These are phyloP conservation scores for Sequoiadendron giganteum DNA, from an alignment of 75 land plant genomes.

Conservation along the genomic window DNA sequence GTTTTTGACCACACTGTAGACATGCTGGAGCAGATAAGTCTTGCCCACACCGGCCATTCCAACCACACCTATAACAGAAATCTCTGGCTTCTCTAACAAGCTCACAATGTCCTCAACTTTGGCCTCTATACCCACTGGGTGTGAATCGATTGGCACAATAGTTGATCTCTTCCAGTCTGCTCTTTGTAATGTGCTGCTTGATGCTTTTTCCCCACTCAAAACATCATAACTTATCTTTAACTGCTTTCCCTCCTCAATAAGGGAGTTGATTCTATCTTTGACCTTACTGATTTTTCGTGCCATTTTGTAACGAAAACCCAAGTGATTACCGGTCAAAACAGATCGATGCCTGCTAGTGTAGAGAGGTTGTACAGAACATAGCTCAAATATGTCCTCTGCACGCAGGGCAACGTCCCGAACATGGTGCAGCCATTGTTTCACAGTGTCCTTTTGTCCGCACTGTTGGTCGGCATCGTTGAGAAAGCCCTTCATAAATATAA, in stretches of 20 bases:
- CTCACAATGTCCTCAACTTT: not conserved
- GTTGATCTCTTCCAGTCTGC: not conserved
- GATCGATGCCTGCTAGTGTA: not conserved
- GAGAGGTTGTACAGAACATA: not conserved
- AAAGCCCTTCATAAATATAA: not conserved
- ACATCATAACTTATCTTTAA: not conserved
- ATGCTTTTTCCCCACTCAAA: not conserved
- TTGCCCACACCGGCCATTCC: not conserved
- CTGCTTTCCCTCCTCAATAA: not conserved
- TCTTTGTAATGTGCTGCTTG: not conserved
- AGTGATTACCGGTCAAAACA: not conserved
- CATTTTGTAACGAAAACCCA: not conserved
- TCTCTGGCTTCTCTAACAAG: not conserved
- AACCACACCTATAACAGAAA: not conserved
- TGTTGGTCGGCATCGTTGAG: not conserved
- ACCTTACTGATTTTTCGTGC: not conserved
- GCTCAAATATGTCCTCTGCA: not conserved
- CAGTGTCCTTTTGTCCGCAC: not conserved
- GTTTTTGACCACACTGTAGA: no score
- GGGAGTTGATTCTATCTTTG: not conserved
- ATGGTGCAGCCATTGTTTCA: not conserved
- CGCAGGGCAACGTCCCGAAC: not conserved
- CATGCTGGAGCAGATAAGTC: no score
- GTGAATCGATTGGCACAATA: not conserved
- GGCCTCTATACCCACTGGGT: not conserved